A percentile compares a stretch with the other conserved stretches of the same genome.
phyloP scores from a whole-genome alignment of 768 basidiomycete genomes.

The Phylloporus arenicola region DNA sequence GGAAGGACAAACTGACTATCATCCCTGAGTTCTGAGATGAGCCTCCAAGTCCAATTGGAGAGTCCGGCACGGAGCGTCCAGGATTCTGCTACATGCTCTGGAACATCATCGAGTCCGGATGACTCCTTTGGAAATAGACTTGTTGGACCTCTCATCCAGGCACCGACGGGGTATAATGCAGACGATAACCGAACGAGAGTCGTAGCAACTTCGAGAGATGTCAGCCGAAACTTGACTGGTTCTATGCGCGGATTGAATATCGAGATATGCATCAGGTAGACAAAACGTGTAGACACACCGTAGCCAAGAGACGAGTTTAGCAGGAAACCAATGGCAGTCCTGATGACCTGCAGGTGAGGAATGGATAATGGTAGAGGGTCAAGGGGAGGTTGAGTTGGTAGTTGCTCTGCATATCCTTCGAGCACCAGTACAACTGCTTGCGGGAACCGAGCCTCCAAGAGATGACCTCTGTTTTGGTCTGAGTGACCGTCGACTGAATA shows the following conservation, averaged over 20 bases:
- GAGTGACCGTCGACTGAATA: slow-evolving; percentile 1
- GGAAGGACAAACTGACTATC: slow-evolving; percentile 45
- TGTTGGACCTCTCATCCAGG: slow-evolving; percentile 46
- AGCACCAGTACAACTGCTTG: slow-evolving; percentile 62
- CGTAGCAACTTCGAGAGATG: slow-evolving; percentile 60
- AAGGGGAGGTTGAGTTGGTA: slow-evolving; percentile 35
- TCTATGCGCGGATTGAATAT: slow-evolving; percentile 38
- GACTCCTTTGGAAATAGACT: slow-evolving; percentile 20
- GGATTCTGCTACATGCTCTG: slow-evolving; percentile 40
- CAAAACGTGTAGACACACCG: slow-evolving; percentile 41
- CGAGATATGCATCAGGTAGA: slow-evolving; percentile 1
- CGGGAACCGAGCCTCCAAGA: slow-evolving; percentile 68
- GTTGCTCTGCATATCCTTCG: slow-evolving; percentile 52
- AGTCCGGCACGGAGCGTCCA: slow-evolving; percentile 64
- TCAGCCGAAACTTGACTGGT: slow-evolving; percentile 62
- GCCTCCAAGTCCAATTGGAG: slow-evolving; percentile 74
- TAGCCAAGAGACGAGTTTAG: slow-evolving; percentile 74
- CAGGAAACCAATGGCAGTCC: slow-evolving; percentile 73
- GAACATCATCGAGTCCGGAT: slow-evolving; percentile 12
- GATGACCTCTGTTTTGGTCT: slow-evolving; percentile 72
- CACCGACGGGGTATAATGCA: slow-evolving; percentile 66
- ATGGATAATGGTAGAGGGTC: slow-evolving; percentile 49
- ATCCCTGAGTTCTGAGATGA: slow-evolving; percentile 66
- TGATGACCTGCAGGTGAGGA: slow-evolving; percentile 64
- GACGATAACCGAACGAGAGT: slow-evolving; percentile 65